A percentile compares a stretch with the other conserved stretches of the same genome.
phyloP scores from a whole-genome alignment of 805 yeast species.

The Dipodascus geniculatus region DNA sequence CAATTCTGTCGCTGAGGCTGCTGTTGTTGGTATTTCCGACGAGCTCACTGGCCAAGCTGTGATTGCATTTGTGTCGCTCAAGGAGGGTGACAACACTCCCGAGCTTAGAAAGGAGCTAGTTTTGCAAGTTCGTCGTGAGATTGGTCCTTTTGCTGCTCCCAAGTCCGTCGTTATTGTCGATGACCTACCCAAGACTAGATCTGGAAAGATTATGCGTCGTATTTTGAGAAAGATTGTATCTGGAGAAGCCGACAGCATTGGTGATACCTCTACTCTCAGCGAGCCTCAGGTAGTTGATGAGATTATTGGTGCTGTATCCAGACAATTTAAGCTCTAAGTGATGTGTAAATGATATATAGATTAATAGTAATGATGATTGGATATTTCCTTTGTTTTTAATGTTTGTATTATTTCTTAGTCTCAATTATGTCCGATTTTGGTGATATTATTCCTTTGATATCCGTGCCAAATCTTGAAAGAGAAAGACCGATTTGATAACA shows the following conservation, averaged over 20 bases:
- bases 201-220: slow-evolving; percentile 98
- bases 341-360: not conserved
- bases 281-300: slow-evolving; percentile 77
- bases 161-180: slow-evolving; percentile 71
- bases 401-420: too few species aligned
- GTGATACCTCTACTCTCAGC: slow-evolving; percentile 82
- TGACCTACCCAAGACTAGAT: slow-evolving; percentile 95
- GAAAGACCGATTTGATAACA: too few species aligned
- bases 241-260: slow-evolving; percentile 85
- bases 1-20: slow-evolving; percentile 76
- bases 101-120: slow-evolving; percentile 59
- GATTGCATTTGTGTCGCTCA: slow-evolving; percentile 84
- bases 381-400: not conserved
- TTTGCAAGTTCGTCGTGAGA: slow-evolving; percentile 80
- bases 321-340: not conserved
- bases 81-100: slow-evolving; percentile 31
- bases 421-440: not conserved
- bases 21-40: slow-evolving; percentile 92
- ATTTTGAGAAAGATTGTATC: slow-evolving; percentile 85
- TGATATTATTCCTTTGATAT: not conserved
- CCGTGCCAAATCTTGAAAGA: too few species aligned
- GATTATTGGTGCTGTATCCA: slow-evolving; percentile 50
- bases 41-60: slow-evolving; percentile 98
- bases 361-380: not conserved
- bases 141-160: slow-evolving; percentile 94